Base-by-base conservation (phyloP, 352 stramenopile genomes). In the Pythium guiyangense region DNA sequence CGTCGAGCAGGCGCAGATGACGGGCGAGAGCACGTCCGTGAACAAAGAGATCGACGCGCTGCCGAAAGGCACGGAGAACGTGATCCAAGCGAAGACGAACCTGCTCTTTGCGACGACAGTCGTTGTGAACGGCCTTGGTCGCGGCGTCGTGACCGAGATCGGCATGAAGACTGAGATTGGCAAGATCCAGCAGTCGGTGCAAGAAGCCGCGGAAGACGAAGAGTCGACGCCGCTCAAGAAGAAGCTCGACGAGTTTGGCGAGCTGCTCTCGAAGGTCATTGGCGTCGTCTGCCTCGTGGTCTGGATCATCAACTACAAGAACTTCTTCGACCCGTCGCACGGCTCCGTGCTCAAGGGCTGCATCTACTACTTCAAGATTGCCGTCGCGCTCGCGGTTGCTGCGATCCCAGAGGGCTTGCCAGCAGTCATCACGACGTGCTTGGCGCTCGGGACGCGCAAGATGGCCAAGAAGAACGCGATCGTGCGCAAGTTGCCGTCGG, bases 361-460 rank as follows among this genome's bases (percentile, higher is more conserved):
- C 59, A 93, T 99, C 54, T 99, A 99, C 79, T 99, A 99, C 84
- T 98, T 98, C 55, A 99, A 99, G 75, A 98, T 99, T 34, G 97
- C 97, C 1, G 96, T 99, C 14, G 97, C 96, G 1, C 79, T 99
- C 26, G 98, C 96, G 22, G 98, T 99, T 0, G 97, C 97, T 1
- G 97, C 97, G 5, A 99, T 99, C 60, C 98, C 98, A 5, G 97
- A 99, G 78, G 97, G 98, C 37, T 78, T 99, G 4, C 97, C 96
- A 2, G 97, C 97, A 14, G 96, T 99, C 14, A 99, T 99, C 65
- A 99, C 98, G 4, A 94, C 81, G 53, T 99, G 96, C 63, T 77
- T 99, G 43, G 91, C 90, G 47, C 75, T 99, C 5, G 96, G 94
- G 3, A 98, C 96, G 56, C 77, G 93, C 50, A 88, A 94, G 54